Percentiles rank a stretch among this genome's conserved stretches.
phyloP scores from a whole-genome alignment of 345 rosid genomes.

The Eucalyptus victrix region DNA sequence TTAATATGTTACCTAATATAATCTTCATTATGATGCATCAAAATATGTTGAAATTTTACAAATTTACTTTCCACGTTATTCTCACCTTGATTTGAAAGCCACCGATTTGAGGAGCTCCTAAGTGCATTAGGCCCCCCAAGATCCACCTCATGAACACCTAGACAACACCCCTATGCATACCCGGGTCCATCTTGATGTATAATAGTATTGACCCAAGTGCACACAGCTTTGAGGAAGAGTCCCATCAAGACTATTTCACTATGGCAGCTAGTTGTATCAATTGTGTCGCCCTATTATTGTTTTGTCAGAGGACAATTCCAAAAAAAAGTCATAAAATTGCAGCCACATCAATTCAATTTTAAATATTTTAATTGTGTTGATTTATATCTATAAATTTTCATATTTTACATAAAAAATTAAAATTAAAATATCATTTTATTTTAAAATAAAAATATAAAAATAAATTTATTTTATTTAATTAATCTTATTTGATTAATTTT shows the following conservation, averaged over 20 bases:
- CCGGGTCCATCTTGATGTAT: not conserved
- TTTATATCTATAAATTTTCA: too few relatives aligned
- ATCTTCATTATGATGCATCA: not conserved
- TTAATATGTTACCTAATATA: too few relatives aligned
- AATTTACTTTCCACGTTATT: not conserved
- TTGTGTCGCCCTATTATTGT: not conserved
- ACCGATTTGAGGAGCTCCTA: not conserved
- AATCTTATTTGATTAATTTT: too few relatives aligned
- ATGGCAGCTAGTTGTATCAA: not conserved
- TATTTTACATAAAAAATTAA: too few relatives aligned
- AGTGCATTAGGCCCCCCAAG: not conserved
- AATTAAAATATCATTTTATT: too few relatives aligned
- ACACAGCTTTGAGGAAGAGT: not conserved
- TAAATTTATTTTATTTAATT: too few relatives aligned
- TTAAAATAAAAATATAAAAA: too few relatives aligned
- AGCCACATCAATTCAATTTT: accelerated
- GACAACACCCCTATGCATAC: not conserved
- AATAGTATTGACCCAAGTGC: not conserved
- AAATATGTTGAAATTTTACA: not conserved
- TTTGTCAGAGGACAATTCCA: not conserved
- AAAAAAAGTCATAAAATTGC: too few relatives aligned
- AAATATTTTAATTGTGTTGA: too few relatives aligned
- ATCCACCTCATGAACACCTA: not conserved
- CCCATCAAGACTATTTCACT: not conserved
- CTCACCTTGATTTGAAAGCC: not conserved